Evolutionary conservation across 2,329 filamentous ascomycete genomes (phyloP).

Genomic region (Leptographium lundbergii): DNA sequence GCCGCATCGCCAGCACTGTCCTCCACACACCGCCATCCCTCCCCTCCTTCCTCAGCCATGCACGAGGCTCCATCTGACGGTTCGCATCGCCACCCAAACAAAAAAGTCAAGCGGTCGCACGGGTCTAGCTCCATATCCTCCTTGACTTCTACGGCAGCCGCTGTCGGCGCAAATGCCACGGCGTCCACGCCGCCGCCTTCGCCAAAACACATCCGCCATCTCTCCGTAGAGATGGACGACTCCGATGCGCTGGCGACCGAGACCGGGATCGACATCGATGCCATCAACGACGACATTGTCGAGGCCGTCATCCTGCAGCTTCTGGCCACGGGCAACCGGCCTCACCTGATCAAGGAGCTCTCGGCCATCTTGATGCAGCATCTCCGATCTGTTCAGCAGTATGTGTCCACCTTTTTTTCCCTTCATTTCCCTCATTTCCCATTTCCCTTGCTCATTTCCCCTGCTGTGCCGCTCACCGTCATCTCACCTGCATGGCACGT

Average conservation of each 20-base stretch:
- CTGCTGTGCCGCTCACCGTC: background rate
- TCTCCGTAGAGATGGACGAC: slow-evolving; percentile 25
- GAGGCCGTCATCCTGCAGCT: slow-evolving; percentile 80
- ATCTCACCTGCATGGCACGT: background rate
- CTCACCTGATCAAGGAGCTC: slow-evolving; percentile 89
- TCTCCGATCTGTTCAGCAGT: slow-evolving; percentile 84
- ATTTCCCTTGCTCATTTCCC: slow-evolving; percentile 6
- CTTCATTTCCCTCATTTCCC: background rate
- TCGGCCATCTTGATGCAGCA: slow-evolving; percentile 64
- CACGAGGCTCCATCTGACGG: slow-evolving; percentile 13
- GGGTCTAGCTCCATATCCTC: slow-evolving; percentile 20
- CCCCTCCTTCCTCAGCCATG: slow-evolving; percentile 19
- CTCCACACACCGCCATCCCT: slow-evolving; percentile 1
- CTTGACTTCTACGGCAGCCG: slow-evolving; percentile 19
- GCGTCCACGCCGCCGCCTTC: slow-evolving; percentile 67
- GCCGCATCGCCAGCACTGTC: slow-evolving; percentile 1
- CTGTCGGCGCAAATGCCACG: slow-evolving; percentile 9
- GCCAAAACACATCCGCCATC: slow-evolving; percentile 33
- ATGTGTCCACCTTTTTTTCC: slow-evolving; percentile 28
- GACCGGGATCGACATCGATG: slow-evolving; percentile 60
- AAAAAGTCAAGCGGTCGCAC: slow-evolving; percentile 72
- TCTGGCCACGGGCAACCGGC: slow-evolving; percentile 79
- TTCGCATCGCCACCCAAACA: slow-evolving; percentile 31
- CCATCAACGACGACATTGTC: slow-evolving; percentile 91
- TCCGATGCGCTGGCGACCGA: slow-evolving; percentile 11